Conservation (phyloP, 345 rosid genomes). For the Eucalyptus erythrocorys region DNA sequence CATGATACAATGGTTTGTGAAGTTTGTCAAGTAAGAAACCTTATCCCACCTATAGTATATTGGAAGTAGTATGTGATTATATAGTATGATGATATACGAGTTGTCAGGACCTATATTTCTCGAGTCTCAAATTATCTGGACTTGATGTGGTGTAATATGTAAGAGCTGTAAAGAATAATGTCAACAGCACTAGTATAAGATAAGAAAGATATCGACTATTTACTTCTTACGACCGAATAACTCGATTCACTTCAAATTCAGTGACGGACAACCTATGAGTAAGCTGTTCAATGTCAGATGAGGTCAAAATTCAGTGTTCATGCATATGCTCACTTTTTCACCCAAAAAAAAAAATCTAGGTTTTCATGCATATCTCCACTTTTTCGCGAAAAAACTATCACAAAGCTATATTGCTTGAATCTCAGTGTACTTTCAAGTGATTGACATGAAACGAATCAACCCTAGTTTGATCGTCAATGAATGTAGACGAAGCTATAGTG, state of each 20-base stretch:
- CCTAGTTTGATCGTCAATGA: not conserved
- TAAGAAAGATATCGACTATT: not conserved
- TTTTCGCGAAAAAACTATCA: not conserved
- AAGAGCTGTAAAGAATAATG: not conserved
- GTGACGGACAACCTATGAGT: not conserved
- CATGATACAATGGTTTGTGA: slow-evolving; percentile 47
- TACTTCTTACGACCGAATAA: not conserved
- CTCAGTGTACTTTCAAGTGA: not conserved
- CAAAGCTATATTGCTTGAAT: not conserved
- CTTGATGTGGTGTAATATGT: not conserved
- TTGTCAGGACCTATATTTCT: not conserved
- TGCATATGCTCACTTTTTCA: not conserved
- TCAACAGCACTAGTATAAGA: not conserved
- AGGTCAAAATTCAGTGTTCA: not conserved
- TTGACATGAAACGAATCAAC: not conserved
- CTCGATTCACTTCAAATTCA: not conserved
- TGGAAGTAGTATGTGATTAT: not conserved
- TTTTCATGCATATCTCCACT: not conserved
- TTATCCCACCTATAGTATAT: not conserved
- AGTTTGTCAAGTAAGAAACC: slow-evolving; percentile 34
- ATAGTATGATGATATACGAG: not conserved
- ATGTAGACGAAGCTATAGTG: not conserved
- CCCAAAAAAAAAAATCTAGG: not conserved
- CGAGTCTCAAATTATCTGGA: not conserved
- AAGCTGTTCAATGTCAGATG: not conserved